Percentiles rank a stretch among this genome's conserved stretches.
Conservation (phyloP, 805 yeast species). For the Priceomyces melissophilus region DNA sequence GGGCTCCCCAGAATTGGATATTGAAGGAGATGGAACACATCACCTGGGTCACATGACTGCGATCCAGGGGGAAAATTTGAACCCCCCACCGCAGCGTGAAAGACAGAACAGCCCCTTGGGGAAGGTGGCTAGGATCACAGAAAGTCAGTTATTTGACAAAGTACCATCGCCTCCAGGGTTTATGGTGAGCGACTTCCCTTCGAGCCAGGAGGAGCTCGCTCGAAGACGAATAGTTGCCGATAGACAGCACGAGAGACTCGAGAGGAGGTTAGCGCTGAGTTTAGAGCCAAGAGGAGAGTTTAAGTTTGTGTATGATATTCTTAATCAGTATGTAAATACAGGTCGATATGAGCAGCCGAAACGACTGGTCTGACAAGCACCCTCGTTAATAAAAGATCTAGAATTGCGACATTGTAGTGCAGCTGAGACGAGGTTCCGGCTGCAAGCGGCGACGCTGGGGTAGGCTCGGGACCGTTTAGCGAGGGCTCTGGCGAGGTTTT, state of each 20-base stretch:
- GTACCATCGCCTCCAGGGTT: slow-evolving; percentile 40
- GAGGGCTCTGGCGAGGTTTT: too few relatives aligned
- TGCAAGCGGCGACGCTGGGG: too few relatives aligned
- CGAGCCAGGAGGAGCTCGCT: slow-evolving; percentile 26
- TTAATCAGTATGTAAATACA: slow-evolving; percentile 25
- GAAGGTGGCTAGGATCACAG: neutral
- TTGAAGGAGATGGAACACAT: too few relatives aligned
- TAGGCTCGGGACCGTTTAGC: too few relatives aligned
- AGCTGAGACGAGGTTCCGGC: too few relatives aligned
- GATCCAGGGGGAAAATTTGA: neutral
- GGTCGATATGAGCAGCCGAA: slow-evolving; percentile 3
- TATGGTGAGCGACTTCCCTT: slow-evolving; percentile 36
- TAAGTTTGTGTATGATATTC: slow-evolving; percentile 26
- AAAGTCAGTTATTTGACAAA: slow-evolving; percentile 32
- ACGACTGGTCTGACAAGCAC: slow-evolving; percentile 2
- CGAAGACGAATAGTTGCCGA: slow-evolving; percentile 16
- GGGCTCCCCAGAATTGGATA: too few relatives aligned
- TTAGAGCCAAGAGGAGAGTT: slow-evolving; percentile 27
- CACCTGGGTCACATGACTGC: too few relatives aligned
- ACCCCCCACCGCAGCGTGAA: neutral
- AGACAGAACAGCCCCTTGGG: neutral
- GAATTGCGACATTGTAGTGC: slow-evolving; percentile 4
- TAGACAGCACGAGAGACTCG: slow-evolving; percentile 25
- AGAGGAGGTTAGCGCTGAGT: slow-evolving; percentile 25
- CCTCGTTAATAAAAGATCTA: slow-evolving; percentile 8